Evolutionary conservation across 257 asterid species (phyloP).

Genomic region (Plectranthus barbatus): DNA sequence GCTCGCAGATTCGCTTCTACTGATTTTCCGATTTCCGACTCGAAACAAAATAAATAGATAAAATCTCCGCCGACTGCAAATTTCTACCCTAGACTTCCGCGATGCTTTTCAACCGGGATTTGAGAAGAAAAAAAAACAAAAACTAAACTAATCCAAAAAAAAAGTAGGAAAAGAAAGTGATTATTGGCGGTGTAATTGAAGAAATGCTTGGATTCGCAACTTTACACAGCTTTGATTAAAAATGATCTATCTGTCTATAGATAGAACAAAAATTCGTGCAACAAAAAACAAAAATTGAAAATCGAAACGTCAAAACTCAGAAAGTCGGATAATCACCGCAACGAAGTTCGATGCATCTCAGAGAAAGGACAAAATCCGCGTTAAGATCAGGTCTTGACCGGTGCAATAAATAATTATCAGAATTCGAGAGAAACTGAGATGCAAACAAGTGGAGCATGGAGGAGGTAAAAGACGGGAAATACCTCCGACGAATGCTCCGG

Average conservation of each 20-base stretch:
- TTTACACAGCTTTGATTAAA: not conserved
- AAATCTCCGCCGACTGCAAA: no score
- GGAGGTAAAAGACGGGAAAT: not conserved
- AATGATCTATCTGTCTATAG: not conserved
- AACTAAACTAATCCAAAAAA: no score
- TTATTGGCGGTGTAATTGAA: not conserved
- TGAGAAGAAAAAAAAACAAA: not conserved
- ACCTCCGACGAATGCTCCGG: slow-evolving; percentile 19
- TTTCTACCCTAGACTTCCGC: not conserved
- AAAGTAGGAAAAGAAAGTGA: not conserved
- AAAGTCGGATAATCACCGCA: not conserved
- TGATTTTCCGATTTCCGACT: not conserved
- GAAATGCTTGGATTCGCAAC: not conserved
- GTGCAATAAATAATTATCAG: not conserved
- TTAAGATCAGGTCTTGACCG: not conserved
- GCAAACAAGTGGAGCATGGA: not conserved
- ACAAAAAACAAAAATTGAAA: not conserved
- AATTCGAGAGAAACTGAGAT: not conserved
- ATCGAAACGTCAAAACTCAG: not conserved
- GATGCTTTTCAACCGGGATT: not conserved
- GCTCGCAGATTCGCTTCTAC: not conserved
- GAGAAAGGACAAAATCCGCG: not conserved
- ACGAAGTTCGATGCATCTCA: not conserved
- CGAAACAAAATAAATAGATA: not conserved
- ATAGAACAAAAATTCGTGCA: not conserved